Conservation (phyloP, 2,329 filamentous ascomycete species). For the Calonectria honghensis region DNA sequence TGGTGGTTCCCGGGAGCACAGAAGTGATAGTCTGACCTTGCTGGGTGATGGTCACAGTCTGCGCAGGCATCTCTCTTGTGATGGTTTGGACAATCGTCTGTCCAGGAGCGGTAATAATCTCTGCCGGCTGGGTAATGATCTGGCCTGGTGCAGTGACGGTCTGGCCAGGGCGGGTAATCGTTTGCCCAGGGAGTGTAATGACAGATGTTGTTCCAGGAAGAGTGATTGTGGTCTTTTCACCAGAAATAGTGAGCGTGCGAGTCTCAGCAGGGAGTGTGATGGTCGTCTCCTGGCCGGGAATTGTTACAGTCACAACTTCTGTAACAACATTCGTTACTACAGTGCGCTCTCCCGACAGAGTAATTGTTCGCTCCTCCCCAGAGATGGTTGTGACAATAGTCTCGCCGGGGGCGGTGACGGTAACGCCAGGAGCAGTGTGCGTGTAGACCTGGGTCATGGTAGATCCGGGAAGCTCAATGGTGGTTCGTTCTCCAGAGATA, state of each 20-base stretch:
- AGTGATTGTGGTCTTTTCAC: constrained; percentile 52
- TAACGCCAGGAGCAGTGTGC: constrained; percentile 26
- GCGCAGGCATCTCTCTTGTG: constrained; percentile 54
- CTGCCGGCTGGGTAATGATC: constrained; percentile 46
- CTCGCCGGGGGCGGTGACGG: constrained; percentile 52
- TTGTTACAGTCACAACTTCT: constrained; percentile 15
- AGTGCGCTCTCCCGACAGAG: constrained; percentile 50
- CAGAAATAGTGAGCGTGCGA: constrained; percentile 38
- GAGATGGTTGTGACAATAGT: constrained; percentile 48
- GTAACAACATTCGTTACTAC: constrained; percentile 44
- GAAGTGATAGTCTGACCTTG: constrained; percentile 57
- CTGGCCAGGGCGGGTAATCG: constrained; percentile 25
- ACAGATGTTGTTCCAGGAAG: constrained; percentile 36
- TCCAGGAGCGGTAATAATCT: constrained; percentile 51
- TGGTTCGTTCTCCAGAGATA: constrained; percentile 39
- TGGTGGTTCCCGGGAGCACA: constrained; percentile 54
- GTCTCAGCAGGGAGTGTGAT: constrained; percentile 54
- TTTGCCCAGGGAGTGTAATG: constrained; percentile 33
- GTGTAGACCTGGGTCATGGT: constrained; percentile 14
- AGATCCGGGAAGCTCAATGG: constrained; percentile 33
- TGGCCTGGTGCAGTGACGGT: constrained; percentile 42
- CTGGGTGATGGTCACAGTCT: constrained; percentile 58
- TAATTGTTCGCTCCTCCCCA: constrained; percentile 51
- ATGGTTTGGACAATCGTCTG: constrained; percentile 59
- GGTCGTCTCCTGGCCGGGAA: constrained; percentile 43